Evolutionary conservation across 768 basidiomycete species (phyloP), one percentile per base, ranked within the genome.

Genomic region (Termitomyces sp.): DNA sequence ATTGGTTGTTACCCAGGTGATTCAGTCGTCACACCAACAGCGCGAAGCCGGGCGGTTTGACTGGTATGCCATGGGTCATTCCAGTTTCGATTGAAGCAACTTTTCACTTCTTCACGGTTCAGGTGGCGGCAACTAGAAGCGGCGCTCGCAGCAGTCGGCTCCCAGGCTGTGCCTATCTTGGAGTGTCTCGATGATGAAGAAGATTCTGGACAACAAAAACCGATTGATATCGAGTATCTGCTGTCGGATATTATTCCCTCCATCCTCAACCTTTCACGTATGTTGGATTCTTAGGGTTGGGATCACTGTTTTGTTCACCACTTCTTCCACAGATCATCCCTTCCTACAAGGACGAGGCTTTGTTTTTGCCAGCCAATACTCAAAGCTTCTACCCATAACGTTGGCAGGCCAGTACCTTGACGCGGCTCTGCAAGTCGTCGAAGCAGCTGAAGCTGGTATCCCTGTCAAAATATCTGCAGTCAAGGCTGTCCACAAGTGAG

Each of bases 71-170:
- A n/a, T 18, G 18, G 27, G 12, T 44, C 31, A 51, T 37, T 27
- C 18, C 36, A 5, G 37, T 37, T 37, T 3, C 36, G 3, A 26
- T 37, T 18, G 24, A 26, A 37, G 18, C 24, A 51, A 18, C 34
- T 36, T 34, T n/a, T 37, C 18, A 46, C 8, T 29, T 18, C n/a
- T 20, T 59, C 5, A 18, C 18, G 55, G 31, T 36, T 13, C 49
- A 93, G 92, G 93, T 99, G 97, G 97, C 86, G 91, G 66, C 83
- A 87, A 13, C 77, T 98, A 52, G 96, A 99, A 74, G 88, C 92
- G 2, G 82, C 82, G 7, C 78, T 98, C 5, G 90, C 92, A 7
- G 83, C 86, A 3, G 72, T 95, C 27, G 94, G 93, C 22, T 89
- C 90, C 14, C 85, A 92, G 63, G 77, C 91, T 1, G 88, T 91